Conservation (phyloP, 2,329 filamentous ascomycete species). For the Ophiostoma ulmi region DNA sequence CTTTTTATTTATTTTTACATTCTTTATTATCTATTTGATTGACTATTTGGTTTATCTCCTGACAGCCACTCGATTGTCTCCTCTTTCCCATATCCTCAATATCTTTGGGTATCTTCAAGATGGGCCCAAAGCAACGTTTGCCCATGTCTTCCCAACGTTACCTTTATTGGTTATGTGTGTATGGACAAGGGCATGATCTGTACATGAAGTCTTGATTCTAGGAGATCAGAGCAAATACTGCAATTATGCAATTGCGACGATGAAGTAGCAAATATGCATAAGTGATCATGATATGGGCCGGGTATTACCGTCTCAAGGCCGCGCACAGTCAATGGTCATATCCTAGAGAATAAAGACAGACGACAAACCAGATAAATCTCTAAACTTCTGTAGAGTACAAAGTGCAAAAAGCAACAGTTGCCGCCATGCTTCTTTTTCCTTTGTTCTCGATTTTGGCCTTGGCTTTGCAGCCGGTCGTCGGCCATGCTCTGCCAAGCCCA, state of each 20-base stretch:
- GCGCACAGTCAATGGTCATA: not conserved
- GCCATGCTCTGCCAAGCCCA: not conserved
- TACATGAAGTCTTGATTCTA: not conserved
- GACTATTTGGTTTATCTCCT: not conserved
- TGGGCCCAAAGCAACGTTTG: constrained; percentile 5
- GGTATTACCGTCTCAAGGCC: not conserved
- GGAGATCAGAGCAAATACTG: not conserved
- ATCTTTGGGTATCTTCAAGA: constrained; percentile 1
- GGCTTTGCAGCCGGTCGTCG: not conserved
- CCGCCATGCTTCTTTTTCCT: not conserved
- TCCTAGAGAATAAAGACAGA: not conserved
- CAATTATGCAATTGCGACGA: not conserved
- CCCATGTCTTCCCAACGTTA: constrained; percentile 1
- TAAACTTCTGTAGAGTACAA: not conserved
- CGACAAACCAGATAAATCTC: not conserved
- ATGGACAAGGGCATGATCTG: not conserved
- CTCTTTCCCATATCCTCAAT: not conserved
- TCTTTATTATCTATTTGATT: not conserved
- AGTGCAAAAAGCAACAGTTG: not conserved
- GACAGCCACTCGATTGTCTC: not conserved
- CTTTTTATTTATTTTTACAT: not conserved
- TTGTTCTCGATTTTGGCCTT: not conserved
- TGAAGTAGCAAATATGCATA: not conserved
- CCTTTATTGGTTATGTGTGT: not conserved
- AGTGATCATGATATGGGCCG: not conserved